Base-by-base conservation (phyloP, 2,329 filamentous ascomycete genomes). In the Aureobasidium sp. region DNA sequence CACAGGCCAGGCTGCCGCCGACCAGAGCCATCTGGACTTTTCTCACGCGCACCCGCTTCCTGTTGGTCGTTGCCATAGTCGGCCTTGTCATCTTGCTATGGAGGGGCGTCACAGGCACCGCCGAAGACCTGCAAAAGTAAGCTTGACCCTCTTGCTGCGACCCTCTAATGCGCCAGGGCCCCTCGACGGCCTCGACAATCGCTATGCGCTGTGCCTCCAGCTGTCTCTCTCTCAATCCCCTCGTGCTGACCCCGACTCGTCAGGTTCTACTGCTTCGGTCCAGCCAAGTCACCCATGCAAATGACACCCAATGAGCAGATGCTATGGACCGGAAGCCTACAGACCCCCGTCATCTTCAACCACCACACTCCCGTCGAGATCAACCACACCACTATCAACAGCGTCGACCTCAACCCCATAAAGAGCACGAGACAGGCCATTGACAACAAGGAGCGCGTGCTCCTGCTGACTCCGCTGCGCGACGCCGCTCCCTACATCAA, bases 201-300 rank as follows among this genome's bases (percentile, higher is more conserved):
- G 48, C 48, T 15, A 8, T 31, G 29, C n/a, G 48, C 48, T 51
- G 29, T 36, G 20, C n/a, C 39, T 39, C 17, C 8, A 27, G 39
- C 17, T 17, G 27, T 12, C 41, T 57, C 22, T 36, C 27, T 25
- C 22, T 25, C 22, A 25, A 14, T 17, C 22, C 4, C 17, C 29
- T 25, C 9, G 41, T 60, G 57, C 57, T 60, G 44, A 60, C 57
- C 57, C 57, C 51, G 44, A 60, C 57, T 45, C n/a, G 22, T 31
- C 71, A 97, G 93, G 77, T 97, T 96, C 77, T 96, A 96, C 78
- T 99, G 94, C 80, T 97, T 91, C 84, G 94, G 94, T 14, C 93
- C 94, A 15, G 85, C 88, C 27, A 97, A 95, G 79, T 85, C 94
- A n/a, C 94, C 94, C 59, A 95, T 96, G 86, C 86, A 94, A 67